These are phyloP conservation scores for Chaetoceros tenuissimus DNA, from an alignment of 108 stramenopile genomes.

Conservation along the genomic window DNA sequence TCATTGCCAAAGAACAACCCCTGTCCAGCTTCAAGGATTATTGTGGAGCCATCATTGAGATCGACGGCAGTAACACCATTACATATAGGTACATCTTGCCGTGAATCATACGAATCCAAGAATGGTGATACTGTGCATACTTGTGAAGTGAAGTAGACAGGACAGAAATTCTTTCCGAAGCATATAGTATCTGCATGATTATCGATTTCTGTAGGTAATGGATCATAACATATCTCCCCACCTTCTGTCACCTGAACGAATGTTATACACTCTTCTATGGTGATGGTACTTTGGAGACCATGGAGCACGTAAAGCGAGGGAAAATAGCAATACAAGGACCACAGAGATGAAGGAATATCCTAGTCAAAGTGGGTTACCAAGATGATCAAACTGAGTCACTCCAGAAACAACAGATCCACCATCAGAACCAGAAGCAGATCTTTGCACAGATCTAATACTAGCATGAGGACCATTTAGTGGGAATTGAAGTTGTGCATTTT, in stretches of 20 bases:
- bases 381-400: neutral
- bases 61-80: conserved; percentile 22
- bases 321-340: neutral
- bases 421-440: neutral
- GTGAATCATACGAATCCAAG: neutral
- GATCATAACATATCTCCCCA: neutral
- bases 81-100: conserved; percentile 20
- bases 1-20: conserved; percentile 16
- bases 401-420: neutral
- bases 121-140: too few species aligned
- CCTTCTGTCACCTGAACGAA: neutral
- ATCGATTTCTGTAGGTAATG: too few species aligned
- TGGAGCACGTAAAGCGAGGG: too few species aligned
- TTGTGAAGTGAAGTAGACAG: too few species aligned
- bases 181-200: too few species aligned
- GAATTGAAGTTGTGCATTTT: neutral
- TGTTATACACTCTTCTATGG: neutral
- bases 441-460: neutral
- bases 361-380: neutral
- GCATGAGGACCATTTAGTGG: neutral
- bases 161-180: too few species aligned
- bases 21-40: conserved; percentile 24
- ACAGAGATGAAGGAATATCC: neutral
- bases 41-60: conserved; percentile 10
- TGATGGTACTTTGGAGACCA: too few species aligned